A percentile compares a stretch with the other conserved stretches of the same genome.
Conservation (phyloP, 257 asterid genomes). For the Solanum raphanifolium region DNA sequence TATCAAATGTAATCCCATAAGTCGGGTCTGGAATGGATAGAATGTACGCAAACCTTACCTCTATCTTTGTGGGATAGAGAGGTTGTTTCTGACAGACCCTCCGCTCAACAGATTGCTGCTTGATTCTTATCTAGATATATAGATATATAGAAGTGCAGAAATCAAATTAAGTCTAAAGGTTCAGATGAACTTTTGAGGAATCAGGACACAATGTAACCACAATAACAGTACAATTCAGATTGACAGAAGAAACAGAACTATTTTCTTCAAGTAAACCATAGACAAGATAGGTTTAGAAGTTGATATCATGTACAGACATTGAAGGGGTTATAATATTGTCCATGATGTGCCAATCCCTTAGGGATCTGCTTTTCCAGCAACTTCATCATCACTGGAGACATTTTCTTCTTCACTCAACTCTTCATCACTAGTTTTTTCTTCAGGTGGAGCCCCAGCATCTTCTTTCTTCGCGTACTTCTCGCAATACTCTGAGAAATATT, state of each 20-base stretch:
- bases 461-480: conserved; percentile 74
- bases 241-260: not conserved
- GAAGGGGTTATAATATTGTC: not conserved
- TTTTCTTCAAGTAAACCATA: not conserved
- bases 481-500: conserved; percentile 40
- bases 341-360: conserved; percentile 16
- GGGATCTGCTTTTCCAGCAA: conserved; percentile 72
- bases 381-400: conserved; percentile 63
- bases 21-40: fast-evolving
- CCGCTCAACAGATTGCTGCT: not conserved
- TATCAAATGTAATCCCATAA: not conserved
- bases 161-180: not conserved
- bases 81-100: not conserved
- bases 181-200: not conserved
- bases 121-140: not conserved
- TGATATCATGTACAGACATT: not conserved
- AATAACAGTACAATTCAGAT: not conserved
- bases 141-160: not conserved
- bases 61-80: not conserved
- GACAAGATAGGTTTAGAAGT: not conserved
- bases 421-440: conserved; percentile 65
- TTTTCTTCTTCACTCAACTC: conserved; percentile 65
- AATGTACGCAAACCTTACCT: not conserved
- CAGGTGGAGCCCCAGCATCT: conserved; percentile 63
- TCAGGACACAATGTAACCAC: not conserved